These are phyloP conservation scores for Alternaria triticina DNA, from an alignment of 2,329 filamentous ascomycete genomes.

Conservation along the genomic window DNA sequence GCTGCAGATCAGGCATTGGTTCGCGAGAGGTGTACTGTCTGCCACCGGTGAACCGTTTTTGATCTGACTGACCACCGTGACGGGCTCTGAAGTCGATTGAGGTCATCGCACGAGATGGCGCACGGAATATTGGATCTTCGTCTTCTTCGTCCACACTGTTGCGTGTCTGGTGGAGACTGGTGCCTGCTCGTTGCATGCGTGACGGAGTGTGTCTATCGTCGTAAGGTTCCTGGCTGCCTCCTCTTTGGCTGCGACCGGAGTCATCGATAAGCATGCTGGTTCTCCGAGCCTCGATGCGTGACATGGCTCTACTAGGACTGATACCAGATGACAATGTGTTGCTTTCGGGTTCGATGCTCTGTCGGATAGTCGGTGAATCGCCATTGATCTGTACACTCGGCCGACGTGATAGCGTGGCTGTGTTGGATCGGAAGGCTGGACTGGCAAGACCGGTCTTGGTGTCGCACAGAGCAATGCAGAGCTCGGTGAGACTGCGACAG, in stretches of 20 bases:
- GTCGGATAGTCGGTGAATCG: slow-evolving; percentile 40
- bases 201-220: slow-evolving; percentile 29
- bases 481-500: slow-evolving; percentile 89
- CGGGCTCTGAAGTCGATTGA: slow-evolving; percentile 47
- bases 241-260: slow-evolving; percentile 31
- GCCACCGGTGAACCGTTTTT: slow-evolving; percentile 28
- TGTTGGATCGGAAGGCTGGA: slow-evolving; percentile 37
- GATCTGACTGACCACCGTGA: slow-evolving; percentile 21
- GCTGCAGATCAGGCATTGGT: slow-evolving; percentile 45
- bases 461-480: slow-evolving; percentile 77
- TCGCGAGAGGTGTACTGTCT: slow-evolving; percentile 48
- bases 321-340: slow-evolving; percentile 34
- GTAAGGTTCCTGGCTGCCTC: slow-evolving; percentile 37
- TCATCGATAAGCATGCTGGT: slow-evolving; percentile 36
- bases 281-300: slow-evolving; percentile 55
- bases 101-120: slow-evolving; percentile 58
- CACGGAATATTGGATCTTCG: slow-evolving; percentile 49
- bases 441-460: slow-evolving; percentile 38
- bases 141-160: slow-evolving; percentile 42
- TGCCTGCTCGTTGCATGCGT: slow-evolving; percentile 47
- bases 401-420: slow-evolving; percentile 35
- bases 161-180: slow-evolving; percentile 47
- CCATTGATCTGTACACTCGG: slow-evolving; percentile 46
- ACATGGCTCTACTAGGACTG: slow-evolving; percentile 47
- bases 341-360: slow-evolving; percentile 46